Base-by-base conservation (phyloP, 306 rosid species). In the Vicia villosa region DNA sequence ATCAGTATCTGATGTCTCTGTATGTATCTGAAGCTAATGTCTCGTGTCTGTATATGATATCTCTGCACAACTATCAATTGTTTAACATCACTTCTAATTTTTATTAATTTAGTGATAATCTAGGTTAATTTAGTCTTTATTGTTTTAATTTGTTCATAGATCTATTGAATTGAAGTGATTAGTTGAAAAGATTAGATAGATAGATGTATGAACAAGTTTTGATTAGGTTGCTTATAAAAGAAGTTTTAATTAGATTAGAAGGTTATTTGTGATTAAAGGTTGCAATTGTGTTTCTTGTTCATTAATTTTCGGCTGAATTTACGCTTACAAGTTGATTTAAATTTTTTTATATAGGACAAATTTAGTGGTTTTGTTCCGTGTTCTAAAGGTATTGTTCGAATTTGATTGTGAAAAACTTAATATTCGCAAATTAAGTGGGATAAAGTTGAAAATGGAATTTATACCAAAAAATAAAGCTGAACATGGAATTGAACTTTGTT, bases 261-360 rank as follows among this genome's bases (percentile, higher is more conserved):
- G 40, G 24, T 63, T 77, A 54, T 21, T 54, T 52, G 16, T 10
- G 71, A 36, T 63, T 45, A 30, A 77, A 71, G 54, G 26, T 16
- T 69, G 62, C 17, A 30, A 20, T 65, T 37, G 16, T 22, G 9
- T 63, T 77, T 43, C 68, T 19, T 30, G 16, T 24, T 63, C 42
- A 68, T 32, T 59, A 54, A 42, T 28, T n/a, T 55, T 41, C 8
- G 38, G 45, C 64, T 45, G 41, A 57, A 67, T 57, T 65, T 14
- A 58, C 14, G 26, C 47, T 22, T 15, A 30, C 57, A 37, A 9
- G 38, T 22, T 20, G 20, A 3, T 46, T 15, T 46, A 28, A 16
- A 16, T 46, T 66, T 65, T 28, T 28, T 3, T 15, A 15, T 28
- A 24, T 10, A 14, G 30, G 42, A 47, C 28, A 30, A 13, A 13